A percentile compares a stretch with the other conserved stretches of the same genome.
Conservation (phyloP, 140 eudicot genomes). For the Erigeron philadelphicus region DNA sequence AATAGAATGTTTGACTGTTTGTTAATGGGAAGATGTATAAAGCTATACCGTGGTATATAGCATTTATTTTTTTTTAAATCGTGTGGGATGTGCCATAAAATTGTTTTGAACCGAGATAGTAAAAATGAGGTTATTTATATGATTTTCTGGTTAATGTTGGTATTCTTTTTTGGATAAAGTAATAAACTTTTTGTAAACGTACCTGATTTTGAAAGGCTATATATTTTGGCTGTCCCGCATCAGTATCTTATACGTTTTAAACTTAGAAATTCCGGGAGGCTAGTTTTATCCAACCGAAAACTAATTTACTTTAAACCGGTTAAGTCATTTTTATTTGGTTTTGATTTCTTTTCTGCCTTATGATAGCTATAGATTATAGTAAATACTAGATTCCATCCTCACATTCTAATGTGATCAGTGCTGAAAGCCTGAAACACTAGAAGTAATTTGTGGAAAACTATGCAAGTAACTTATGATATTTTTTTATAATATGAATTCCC, state of each 20-base stretch:
- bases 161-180: background rate
- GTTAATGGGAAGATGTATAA: conserved; percentile 2
- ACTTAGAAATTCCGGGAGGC: background rate
- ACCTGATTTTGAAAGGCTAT: conserved; percentile 3
- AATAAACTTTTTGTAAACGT: background rate
- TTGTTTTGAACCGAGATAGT: conserved; percentile 3
- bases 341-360: background rate
- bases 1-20: background rate
- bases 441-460: conserved; percentile 11
- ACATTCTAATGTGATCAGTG: background rate
- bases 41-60: background rate
- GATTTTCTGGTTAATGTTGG: background rate
- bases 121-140: background rate
- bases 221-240: background rate
- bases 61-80: background rate
- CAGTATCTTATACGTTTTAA: background rate
- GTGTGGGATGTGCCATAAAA: background rate
- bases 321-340: no score
- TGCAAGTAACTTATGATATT: background rate
- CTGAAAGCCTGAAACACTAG: background rate
- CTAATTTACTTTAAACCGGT: no score
- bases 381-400: background rate
- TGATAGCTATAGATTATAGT: background rate
- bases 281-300: background rate
- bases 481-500: background rate